Evolutionary conservation across 169 alveolate species (phyloP).

Genomic region (Eimeria sp.): DNA sequence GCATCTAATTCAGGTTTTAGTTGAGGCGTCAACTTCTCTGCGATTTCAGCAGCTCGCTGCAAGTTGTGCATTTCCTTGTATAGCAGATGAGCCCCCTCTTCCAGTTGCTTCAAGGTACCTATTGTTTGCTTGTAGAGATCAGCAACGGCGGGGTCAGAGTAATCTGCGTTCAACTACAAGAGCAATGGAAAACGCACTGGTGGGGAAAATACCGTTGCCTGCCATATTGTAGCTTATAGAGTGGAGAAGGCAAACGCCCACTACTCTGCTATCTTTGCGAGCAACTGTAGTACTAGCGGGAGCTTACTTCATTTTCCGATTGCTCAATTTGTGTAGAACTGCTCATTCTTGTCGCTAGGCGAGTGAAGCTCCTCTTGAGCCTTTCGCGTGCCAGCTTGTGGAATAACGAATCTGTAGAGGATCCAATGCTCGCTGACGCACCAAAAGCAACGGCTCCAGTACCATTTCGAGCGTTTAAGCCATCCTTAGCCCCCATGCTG

Average conservation of each 20-base stretch:
- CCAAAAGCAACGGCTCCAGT: not conserved
- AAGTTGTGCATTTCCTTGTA: conserved; percentile 8
- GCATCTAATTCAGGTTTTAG: conserved; percentile 11
- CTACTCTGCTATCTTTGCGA: not conserved
- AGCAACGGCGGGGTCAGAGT: not conserved
- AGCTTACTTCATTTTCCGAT: not conserved
- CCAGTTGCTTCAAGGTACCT: not conserved
- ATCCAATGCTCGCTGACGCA: not conserved
- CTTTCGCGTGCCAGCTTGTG: conserved; percentile 41
- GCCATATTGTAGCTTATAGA: not conserved
- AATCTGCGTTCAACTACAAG: not conserved
- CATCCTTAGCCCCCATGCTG: not conserved
- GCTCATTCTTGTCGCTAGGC: not conserved
- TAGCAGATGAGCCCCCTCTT: conserved; percentile 16
- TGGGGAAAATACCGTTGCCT: not conserved
- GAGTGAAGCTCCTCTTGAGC: conserved; percentile 38
- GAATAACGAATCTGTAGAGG: not conserved
- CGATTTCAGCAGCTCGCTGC: conserved; percentile 57
- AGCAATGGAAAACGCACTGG: not conserved
- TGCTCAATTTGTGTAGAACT: not conserved
- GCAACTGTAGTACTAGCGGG: too few species aligned
- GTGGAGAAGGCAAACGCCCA: not conserved
- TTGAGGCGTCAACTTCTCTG: not conserved
- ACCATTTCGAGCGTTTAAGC: not conserved
- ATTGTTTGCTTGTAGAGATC: not conserved